Conservation (phyloP, 805 yeast species). For the Hanseniaspora guilliermondii region DNA sequence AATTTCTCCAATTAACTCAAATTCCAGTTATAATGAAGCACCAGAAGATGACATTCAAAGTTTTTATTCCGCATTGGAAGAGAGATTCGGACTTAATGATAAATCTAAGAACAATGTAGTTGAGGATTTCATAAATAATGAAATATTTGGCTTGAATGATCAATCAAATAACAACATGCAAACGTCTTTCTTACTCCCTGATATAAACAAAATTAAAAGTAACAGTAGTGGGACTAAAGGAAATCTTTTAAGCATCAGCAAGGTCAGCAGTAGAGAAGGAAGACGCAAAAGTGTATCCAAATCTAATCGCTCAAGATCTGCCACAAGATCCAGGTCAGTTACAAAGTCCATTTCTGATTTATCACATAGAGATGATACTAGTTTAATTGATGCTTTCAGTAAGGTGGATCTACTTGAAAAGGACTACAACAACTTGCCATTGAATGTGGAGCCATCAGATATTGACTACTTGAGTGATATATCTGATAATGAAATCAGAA, state of each 20-base stretch:
- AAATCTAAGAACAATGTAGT: neutral
- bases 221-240: neutral
- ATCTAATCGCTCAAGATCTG: conserved; percentile 16
- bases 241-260: neutral
- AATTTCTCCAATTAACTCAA: neutral
- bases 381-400: neutral
- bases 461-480: neutral
- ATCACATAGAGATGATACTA: neutral
- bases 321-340: conserved; percentile 17
- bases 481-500: neutral
- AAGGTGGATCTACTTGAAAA: neutral
- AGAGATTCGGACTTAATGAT: neutral
- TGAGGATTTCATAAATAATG: neutral
- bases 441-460: neutral
- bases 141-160: neutral
- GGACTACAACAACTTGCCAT: neutral
- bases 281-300: conserved; percentile 12
- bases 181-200: neutral
- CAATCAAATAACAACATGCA: neutral
- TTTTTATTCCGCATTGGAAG: conserved; percentile 8
- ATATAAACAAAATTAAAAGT: neutral
- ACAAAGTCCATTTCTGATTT: conserved; percentile 7
- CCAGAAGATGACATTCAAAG: conserved; percentile 4
- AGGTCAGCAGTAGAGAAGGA: conserved; percentile 1
- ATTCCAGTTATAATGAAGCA: neutral